Conservation (phyloP, 2,329 filamentous ascomycete species). For the Fusarium euwallaceae region DNA sequence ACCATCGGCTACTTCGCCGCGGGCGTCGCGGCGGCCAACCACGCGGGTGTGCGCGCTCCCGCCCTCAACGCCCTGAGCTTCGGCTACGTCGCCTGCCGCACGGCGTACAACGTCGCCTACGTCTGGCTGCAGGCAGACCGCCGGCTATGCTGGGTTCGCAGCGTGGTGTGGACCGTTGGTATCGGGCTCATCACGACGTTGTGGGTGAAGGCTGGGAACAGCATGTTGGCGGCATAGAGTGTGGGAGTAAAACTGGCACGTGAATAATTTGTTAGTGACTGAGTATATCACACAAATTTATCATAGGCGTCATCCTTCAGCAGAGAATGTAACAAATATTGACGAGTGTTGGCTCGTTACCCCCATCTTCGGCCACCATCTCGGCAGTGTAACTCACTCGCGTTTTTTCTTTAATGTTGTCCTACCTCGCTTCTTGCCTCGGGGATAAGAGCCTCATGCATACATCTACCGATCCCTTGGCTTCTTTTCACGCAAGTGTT, state of each 20-base stretch:
- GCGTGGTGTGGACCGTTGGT: conserved; percentile 54
- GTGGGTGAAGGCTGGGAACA: conserved; percentile 58
- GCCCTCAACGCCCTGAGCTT: conserved; percentile 57
- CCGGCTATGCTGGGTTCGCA: conserved; percentile 54
- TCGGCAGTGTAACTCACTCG: conserved; percentile 17
- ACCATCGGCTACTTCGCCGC: conserved; percentile 59
- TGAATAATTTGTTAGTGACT: background rate
- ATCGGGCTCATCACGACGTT: conserved; percentile 52
- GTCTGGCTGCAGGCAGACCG: conserved; percentile 58
- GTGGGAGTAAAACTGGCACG: background rate
- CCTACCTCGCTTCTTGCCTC: conserved; percentile 15
- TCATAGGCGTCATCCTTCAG: too few relatives aligned
- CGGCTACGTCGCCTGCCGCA: conserved; percentile 56
- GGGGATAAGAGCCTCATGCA: conserved; percentile 11
- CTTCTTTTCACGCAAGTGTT: conserved; percentile 18
- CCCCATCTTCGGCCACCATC: conserved; percentile 22
- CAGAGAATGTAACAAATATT: background rate
- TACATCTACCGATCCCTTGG: conserved; percentile 24
- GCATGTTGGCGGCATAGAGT: conserved; percentile 27
- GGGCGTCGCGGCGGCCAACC: conserved; percentile 61
- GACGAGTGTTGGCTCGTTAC: background rate
- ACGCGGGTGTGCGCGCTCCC: conserved; percentile 53
- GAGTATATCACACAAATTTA: background rate
- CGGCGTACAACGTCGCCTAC: conserved; percentile 59
- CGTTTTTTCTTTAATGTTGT: background rate